Evolutionary conservation across 441 rosid genomes (phyloP).

Genomic region (Francoa sonchifolia): DNA sequence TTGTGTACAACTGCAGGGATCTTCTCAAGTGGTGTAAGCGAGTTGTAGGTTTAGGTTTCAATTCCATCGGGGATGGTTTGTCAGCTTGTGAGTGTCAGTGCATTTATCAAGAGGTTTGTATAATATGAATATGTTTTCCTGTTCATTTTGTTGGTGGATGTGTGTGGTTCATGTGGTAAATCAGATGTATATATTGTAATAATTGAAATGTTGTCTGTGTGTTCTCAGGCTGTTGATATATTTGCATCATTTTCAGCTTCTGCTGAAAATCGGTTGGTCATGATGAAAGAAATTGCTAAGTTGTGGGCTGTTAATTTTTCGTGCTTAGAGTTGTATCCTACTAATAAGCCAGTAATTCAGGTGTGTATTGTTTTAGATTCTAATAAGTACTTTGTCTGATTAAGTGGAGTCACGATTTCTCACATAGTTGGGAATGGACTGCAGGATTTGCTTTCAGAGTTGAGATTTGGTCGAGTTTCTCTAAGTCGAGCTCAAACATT

Average conservation of each 20-base stretch:
- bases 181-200: neutral
- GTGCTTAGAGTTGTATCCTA: slow-evolving; percentile 33
- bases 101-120: slow-evolving; percentile 73
- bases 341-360: slow-evolving; percentile 65
- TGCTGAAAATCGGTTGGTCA: slow-evolving; percentile 32
- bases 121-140: slow-evolving; percentile 1
- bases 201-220: slow-evolving; percentile 12
- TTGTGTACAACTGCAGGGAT: slow-evolving; percentile 53
- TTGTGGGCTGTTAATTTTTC: slow-evolving; percentile 52
- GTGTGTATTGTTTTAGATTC: slow-evolving; percentile 27
- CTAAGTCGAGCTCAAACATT: slow-evolving; percentile 39
- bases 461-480: slow-evolving; percentile 70
- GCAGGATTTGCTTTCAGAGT: slow-evolving; percentile 42
- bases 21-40: slow-evolving; percentile 96
- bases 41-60: slow-evolving; percentile 35
- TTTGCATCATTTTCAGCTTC: slow-evolving; percentile 63
- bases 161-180: neutral
- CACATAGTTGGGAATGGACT: slow-evolving; percentile 17
- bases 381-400: slow-evolving; percentile 5
- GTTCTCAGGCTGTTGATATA: slow-evolving; percentile 67
- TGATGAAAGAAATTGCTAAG: slow-evolving; percentile 51
- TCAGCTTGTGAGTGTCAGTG: slow-evolving; percentile 35
- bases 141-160: slow-evolving; percentile 3
- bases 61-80: slow-evolving; percentile 20
- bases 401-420: slow-evolving; percentile 14